Conservation (phyloP, 208 protist genomes). For the Leishmania guyanensis region DNA sequence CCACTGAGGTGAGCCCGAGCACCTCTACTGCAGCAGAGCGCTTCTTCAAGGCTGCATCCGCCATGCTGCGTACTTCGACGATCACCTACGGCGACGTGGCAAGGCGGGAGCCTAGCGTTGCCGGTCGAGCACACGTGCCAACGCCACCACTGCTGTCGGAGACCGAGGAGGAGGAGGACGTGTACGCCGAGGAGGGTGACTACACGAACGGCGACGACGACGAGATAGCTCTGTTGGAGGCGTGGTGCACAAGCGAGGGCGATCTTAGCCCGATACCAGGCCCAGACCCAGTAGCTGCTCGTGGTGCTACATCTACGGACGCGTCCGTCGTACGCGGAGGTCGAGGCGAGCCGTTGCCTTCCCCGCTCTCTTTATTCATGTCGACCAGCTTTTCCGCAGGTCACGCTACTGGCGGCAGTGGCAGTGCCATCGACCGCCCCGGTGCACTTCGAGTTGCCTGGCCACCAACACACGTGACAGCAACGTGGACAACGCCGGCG, state of each 20-base stretch:
- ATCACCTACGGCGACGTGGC: neutral
- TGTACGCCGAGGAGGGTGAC: neutral
- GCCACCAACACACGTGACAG: neutral
- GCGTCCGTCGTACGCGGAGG: neutral
- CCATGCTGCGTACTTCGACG: conserved; percentile 13
- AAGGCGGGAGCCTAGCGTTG: neutral
- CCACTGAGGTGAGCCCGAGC: neutral
- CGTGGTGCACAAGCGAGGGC: conserved; percentile 25
- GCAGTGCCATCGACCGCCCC: neutral
- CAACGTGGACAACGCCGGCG: neutral
- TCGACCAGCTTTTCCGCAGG: neutral
- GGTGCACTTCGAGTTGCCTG: neutral
- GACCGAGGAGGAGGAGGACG: neutral
- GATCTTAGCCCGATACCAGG: conserved; percentile 14
- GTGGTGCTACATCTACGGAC: neutral
- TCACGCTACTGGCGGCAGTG: neutral
- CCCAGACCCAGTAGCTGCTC: neutral
- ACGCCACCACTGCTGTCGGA: neutral
- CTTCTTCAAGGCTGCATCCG: conserved; percentile 23
- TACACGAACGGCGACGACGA: neutral
- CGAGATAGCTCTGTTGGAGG: conserved; percentile 13
- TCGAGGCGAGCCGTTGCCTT: neutral
- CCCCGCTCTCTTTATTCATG: conserved; percentile 9
- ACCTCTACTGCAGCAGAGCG: conserved; percentile 12
- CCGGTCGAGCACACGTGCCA: neutral